Percentiles rank a stretch among this genome's conserved stretches.
Evolutionary conservation across 2,329 filamentous ascomycete species (phyloP).

Genomic region (Colletotrichum lupini): DNA sequence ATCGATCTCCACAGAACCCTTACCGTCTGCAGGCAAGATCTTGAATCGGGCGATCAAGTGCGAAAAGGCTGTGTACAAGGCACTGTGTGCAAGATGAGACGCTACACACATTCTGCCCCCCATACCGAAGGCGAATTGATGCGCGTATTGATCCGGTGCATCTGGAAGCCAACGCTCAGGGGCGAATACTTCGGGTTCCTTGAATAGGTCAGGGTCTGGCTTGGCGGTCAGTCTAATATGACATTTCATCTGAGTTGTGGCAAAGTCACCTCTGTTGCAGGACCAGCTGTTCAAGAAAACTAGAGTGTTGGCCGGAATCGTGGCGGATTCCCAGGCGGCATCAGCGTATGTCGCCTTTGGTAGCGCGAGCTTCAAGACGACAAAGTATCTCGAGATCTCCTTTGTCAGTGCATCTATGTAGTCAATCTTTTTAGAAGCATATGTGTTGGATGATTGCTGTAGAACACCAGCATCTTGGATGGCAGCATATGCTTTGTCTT

Average conservation of each 20-base stretch:
- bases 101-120: constrained; percentile 67
- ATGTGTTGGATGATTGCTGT: not conserved
- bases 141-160: constrained; percentile 43
- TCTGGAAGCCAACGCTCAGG: constrained; percentile 52
- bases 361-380: constrained; percentile 73
- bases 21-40: constrained; percentile 45
- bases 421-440: constrained; percentile 63
- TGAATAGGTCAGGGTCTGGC: constrained; percentile 69
- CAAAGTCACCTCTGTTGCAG: constrained; percentile 40
- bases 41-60: constrained; percentile 61
- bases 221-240: not conserved
- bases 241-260: not conserved
- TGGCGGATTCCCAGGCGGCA: constrained; percentile 40
- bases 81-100: constrained; percentile 63
- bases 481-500: constrained; percentile 40
- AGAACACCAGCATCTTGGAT: constrained; percentile 47
- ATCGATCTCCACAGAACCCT: constrained; percentile 20
- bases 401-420: constrained; percentile 74
- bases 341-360: constrained; percentile 58
- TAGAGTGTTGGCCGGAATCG: constrained; percentile 65
- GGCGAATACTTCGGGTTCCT: constrained; percentile 71
- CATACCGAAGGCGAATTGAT: constrained; percentile 64
- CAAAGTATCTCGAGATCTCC: constrained; percentile 73
- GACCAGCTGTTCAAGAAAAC: constrained; percentile 45
- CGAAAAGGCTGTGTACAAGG: constrained; percentile 62